phyloP scores from a whole-genome alignment of 2,329 filamentous ascomycete species.

The Chalaropsis thielavioides region DNA sequence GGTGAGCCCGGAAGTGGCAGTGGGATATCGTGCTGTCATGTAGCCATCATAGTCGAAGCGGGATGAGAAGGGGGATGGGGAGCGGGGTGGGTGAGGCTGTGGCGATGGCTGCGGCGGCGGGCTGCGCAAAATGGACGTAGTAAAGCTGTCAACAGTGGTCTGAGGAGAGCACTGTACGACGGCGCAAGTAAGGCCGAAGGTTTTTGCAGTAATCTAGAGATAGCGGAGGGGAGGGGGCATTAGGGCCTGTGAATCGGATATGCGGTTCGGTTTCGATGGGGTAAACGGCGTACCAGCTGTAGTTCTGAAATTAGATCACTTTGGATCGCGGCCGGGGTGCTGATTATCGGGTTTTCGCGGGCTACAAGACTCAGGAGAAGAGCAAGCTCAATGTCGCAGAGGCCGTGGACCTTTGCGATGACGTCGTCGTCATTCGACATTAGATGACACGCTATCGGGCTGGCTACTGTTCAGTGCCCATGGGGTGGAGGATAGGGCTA shows the following conservation, averaged over 20 bases:
- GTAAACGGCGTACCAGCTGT: slow-evolving; percentile 38
- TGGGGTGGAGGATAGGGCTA: neutral
- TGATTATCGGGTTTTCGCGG: slow-evolving; percentile 77
- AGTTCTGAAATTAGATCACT: slow-evolving; percentile 56
- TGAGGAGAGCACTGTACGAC: slow-evolving; percentile 57
- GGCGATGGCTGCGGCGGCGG: slow-evolving; percentile 18
- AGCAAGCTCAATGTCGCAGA: slow-evolving; percentile 82
- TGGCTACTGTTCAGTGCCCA: neutral
- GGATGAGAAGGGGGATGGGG: slow-evolving; percentile 21
- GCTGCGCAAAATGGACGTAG: slow-evolving; percentile 47
- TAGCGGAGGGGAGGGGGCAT: neutral
- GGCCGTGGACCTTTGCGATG: slow-evolving; percentile 54
- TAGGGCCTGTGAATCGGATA: neutral
- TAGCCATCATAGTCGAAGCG: slow-evolving; percentile 19
- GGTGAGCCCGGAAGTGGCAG: slow-evolving; percentile 22
- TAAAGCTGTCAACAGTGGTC: slow-evolving; percentile 72
- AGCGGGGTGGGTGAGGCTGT: slow-evolving; percentile 20
- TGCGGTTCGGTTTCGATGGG: neutral
- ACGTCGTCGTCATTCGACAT: slow-evolving; percentile 51
- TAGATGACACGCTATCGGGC: slow-evolving; percentile 19
- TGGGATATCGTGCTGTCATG: slow-evolving; percentile 22
- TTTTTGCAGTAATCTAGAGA: slow-evolving; percentile 47
- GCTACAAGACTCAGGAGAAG: slow-evolving; percentile 66
- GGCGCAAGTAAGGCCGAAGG: slow-evolving; percentile 57
- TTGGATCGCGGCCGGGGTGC: slow-evolving; percentile 48